Conservation (phyloP, 2,329 filamentous ascomycete genomes). For the Orbilia ellipsospora region DNA sequence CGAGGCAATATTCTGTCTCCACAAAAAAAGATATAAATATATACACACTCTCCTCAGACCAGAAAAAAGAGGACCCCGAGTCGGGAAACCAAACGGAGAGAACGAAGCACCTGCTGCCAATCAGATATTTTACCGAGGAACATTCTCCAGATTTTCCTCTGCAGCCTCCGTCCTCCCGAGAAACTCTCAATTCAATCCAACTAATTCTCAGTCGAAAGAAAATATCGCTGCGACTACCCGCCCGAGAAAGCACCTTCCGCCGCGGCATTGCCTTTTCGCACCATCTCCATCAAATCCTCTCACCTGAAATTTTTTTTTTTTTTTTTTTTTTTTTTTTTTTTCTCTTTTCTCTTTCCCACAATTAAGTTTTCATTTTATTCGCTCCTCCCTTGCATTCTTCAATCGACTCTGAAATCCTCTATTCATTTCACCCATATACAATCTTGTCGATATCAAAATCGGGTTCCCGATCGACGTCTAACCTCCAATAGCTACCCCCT, state of each 20-base stretch:
- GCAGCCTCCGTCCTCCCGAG: constrained; percentile 37
- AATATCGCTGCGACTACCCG: too few relatives aligned
- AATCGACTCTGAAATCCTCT: not conserved
- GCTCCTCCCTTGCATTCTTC: not conserved
- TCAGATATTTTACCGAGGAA: constrained; percentile 56
- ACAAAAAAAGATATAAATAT: too few relatives aligned
- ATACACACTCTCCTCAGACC: not conserved
- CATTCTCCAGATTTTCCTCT: constrained; percentile 49
- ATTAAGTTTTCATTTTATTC: not conserved
- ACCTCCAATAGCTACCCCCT: too few relatives aligned
- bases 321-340: constrained; percentile 6
- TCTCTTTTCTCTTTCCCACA: not conserved
- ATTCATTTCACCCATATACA: not conserved
- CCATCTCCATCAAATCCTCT: constrained; percentile 45
- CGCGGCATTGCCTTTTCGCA: constrained; percentile 12
- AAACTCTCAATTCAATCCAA: constrained; percentile 20
- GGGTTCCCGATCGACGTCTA: too few relatives aligned
- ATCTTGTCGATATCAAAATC: too few relatives aligned
- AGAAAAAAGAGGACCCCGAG: constrained; percentile 14
- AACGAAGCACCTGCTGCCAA: constrained; percentile 11
- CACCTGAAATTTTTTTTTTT: constrained; percentile 21
- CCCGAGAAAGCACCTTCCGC: constrained; percentile 36
- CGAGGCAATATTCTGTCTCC: too few relatives aligned
- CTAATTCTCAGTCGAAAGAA: constrained; percentile 20
- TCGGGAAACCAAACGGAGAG: constrained; percentile 7